Evolutionary conservation across 306 rosid species (phyloP).

Genomic region (Begonia loranthoides): DNA sequence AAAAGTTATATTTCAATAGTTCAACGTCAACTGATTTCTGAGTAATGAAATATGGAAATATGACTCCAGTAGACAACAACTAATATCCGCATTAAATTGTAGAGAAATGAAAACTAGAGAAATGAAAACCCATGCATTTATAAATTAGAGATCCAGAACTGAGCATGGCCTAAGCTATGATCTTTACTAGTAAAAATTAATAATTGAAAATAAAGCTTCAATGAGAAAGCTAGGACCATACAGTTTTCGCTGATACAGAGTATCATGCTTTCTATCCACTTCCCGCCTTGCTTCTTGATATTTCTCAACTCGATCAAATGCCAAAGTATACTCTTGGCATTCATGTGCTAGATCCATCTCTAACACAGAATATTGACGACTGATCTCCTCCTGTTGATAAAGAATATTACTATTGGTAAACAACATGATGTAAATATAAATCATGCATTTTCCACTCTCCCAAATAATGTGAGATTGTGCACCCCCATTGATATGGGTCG

Average conservation of each 20-base stretch:
- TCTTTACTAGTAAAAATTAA: no score
- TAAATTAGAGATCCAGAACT: not conserved
- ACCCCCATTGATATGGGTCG: no score
- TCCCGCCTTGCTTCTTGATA: slow-evolving; percentile 70
- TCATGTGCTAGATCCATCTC: slow-evolving; percentile 46
- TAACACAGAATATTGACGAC: slow-evolving; percentile 47
- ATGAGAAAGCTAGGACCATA: slow-evolving; percentile 19
- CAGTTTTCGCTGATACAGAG: slow-evolving; percentile 74
- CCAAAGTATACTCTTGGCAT: slow-evolving; percentile 37
- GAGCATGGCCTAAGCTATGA: no score
- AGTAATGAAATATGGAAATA: not conserved
- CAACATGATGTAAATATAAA: slow-evolving; percentile 1
- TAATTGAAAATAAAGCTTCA: not conserved
- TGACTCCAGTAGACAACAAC: not conserved
- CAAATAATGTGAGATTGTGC: no score
- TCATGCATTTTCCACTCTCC: no score
- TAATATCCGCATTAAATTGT: not conserved
- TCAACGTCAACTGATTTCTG: no score
- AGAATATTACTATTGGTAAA: not conserved
- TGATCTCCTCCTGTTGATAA: slow-evolving; percentile 58
- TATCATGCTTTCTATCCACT: slow-evolving; percentile 58
- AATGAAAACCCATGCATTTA: not conserved
- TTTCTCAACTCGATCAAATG: slow-evolving; percentile 46
- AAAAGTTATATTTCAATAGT: no score
- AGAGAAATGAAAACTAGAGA: not conserved